Evolutionary conservation across 768 basidiomycete genomes (phyloP).

Genomic region (Gyrodon lividus): DNA sequence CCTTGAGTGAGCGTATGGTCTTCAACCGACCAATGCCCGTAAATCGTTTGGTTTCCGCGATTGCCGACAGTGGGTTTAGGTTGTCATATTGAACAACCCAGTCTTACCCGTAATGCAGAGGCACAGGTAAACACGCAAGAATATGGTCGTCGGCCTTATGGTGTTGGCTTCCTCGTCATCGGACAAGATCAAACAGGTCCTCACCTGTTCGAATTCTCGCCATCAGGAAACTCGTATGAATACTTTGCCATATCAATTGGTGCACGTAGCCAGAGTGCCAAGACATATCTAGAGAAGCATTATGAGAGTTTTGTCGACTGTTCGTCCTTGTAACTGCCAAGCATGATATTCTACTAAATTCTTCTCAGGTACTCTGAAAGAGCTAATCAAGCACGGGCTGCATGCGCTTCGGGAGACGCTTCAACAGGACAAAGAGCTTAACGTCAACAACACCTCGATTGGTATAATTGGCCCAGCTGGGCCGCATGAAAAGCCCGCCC

Average conservation of each 20-base stretch:
- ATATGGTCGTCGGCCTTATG: constrained; percentile 95
- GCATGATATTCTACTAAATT: background rate
- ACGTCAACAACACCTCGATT: constrained; percentile 89
- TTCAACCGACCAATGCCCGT: constrained; percentile 96
- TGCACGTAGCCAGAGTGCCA: constrained; percentile 95
- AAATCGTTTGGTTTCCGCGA: constrained; percentile 86
- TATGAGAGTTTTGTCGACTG: constrained; percentile 85
- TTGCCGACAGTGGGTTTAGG: constrained; percentile 83
- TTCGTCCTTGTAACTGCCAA: constrained; percentile 38
- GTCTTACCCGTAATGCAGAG: constrained; percentile 49
- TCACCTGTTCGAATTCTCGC: constrained; percentile 97
- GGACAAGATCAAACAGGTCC: constrained; percentile 96
- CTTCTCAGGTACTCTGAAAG: constrained; percentile 71
- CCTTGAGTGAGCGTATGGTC: constrained; percentile 91
- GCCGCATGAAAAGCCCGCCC: constrained; percentile 50
- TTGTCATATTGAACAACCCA: background rate
- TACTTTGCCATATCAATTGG: constrained; percentile 99
- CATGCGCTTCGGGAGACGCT: constrained; percentile 95
- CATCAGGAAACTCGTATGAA: constrained; percentile 95
- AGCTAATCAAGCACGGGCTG: constrained; percentile 89
- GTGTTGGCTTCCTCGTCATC: constrained; percentile 97
- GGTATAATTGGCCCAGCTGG: constrained; percentile 84
- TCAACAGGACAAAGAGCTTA: constrained; percentile 97
- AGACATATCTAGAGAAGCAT: constrained; percentile 96
- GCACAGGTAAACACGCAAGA: constrained; percentile 99